Conservation (phyloP, 2,329 filamentous ascomycete genomes). For the Cercospora citrullina region DNA sequence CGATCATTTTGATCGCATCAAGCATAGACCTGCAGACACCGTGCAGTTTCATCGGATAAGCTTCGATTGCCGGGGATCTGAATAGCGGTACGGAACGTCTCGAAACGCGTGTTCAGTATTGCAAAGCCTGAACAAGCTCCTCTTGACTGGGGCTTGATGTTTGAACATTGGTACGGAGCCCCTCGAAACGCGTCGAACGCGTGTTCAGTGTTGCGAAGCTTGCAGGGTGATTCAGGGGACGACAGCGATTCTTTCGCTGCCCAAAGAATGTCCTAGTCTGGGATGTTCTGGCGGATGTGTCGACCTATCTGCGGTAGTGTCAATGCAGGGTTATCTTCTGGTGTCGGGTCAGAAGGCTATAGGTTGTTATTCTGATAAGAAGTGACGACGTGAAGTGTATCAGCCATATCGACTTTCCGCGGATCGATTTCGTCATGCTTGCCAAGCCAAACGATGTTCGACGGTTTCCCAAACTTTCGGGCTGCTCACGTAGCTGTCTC, state of each 20-base stretch:
- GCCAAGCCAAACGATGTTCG: not conserved
- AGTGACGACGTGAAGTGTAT: slow-evolving; percentile 1
- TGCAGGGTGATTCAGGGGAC: not conserved
- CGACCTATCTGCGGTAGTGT: not conserved
- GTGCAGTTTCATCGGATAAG: not conserved
- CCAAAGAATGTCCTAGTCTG: not conserved
- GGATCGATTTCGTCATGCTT: not conserved
- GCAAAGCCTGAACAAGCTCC: not conserved
- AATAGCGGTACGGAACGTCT: not conserved
- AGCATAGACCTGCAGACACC: not conserved
- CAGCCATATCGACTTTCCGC: not conserved
- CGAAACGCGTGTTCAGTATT: not conserved
- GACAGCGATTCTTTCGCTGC: not conserved
- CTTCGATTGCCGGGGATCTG: not conserved
- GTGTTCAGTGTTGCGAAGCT: not conserved
- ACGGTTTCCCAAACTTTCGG: not conserved
- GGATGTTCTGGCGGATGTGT: not conserved
- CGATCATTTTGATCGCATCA: not conserved
- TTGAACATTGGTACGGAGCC: not conserved
- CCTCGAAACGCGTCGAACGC: not conserved
- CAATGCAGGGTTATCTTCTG: not conserved
- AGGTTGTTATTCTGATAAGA: not conserved
- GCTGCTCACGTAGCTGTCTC: slow-evolving; percentile 1
- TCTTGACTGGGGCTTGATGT: not conserved
- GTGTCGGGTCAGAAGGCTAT: not conserved